Conservation (phyloP, 805 yeast species). For the Candida ovalis region DNA sequence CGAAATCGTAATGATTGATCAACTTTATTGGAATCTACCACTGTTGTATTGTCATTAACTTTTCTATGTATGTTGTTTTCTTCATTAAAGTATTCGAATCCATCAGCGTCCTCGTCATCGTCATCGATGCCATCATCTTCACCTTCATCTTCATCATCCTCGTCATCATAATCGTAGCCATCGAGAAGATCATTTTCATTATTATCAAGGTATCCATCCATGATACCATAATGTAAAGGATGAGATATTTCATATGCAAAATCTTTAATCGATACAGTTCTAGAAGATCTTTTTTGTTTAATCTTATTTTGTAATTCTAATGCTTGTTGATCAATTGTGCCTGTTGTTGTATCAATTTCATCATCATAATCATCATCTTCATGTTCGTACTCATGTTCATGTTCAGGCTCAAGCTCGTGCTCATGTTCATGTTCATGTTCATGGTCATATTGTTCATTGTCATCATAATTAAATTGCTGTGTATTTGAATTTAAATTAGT, state of each 20-base stretch:
- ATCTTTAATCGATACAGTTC: conserved; percentile 59
- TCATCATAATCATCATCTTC: not conserved
- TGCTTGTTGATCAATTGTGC: not conserved
- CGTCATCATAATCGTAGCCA: conserved; percentile 4
- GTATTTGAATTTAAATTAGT: too few relatives aligned
- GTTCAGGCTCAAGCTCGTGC: too few relatives aligned
- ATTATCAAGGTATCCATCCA: conserved; percentile 6
- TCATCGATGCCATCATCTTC: conserved; percentile 21
- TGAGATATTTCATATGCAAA: conserved; percentile 72
- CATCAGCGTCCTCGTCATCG: conserved; percentile 11
- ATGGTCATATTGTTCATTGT: too few relatives aligned
- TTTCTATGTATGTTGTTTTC: not conserved
- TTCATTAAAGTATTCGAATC: conserved; percentile 5
- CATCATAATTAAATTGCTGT: too few relatives aligned
- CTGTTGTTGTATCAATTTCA: too few relatives aligned
- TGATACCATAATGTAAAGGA: conserved; percentile 66
- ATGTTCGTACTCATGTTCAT: not conserved
- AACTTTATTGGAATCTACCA: too few relatives aligned
- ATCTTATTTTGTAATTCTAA: not conserved
- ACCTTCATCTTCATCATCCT: conserved; percentile 14
- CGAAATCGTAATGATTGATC: too few relatives aligned
- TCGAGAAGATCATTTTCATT: not conserved
- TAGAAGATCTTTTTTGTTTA: conserved; percentile 1
- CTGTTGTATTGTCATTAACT: not conserved
- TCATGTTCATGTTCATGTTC: too few relatives aligned